Evolutionary conservation across 495 filamentous ascomycete species (phyloP).

Genomic region (Tuber umbilicatum): DNA sequence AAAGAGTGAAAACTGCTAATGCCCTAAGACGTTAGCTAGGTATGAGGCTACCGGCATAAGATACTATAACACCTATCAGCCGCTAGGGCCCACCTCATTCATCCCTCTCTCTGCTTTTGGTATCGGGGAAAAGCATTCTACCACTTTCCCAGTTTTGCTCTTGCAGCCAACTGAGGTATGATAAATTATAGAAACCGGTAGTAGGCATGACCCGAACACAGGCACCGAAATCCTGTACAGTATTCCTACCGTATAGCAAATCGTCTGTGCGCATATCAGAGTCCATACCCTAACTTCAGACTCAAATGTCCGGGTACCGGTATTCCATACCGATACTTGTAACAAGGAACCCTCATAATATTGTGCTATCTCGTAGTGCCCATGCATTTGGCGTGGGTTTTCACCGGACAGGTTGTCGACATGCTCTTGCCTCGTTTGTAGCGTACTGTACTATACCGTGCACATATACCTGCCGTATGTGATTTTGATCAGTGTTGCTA

Average conservation of each 20-base stretch:
- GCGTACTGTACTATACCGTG: not conserved
- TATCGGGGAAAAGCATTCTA: not conserved
- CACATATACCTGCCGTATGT: not conserved
- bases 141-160: not conserved
- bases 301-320: not conserved
- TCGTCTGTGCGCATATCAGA: not conserved
- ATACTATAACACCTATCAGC: not conserved
- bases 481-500: not conserved
- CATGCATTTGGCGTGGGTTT: not conserved
- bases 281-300: not conserved
- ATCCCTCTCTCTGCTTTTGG: not conserved
- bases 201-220: not conserved
- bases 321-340: not conserved
- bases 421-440: not conserved
- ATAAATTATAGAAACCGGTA: not conserved
- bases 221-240: not conserved
- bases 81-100: not conserved
- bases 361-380: not conserved
- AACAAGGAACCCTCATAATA: not conserved
- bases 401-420: not conserved
- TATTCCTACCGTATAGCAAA: not conserved
- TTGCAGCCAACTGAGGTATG: not conserved
- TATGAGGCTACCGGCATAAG: not conserved
- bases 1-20: not conserved
- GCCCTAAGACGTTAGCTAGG: not conserved